A percentile compares a stretch with the other conserved stretches of the same genome.
phyloP scores from a whole-genome alignment of 1,139 yeast species.

The Suhomyces coccinellae region DNA sequence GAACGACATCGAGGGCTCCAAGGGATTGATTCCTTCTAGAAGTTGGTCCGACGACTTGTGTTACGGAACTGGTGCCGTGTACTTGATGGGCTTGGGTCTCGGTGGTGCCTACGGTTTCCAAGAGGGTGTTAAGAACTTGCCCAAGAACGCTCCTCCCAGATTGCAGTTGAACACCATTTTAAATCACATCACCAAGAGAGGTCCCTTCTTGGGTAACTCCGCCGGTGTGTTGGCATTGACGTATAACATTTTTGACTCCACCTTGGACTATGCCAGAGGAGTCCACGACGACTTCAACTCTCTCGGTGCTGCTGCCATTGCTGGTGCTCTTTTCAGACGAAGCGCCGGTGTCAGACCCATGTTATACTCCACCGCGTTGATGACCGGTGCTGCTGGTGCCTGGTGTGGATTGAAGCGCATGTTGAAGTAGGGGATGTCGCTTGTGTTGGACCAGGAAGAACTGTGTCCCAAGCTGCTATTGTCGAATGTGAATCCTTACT shows the following conservation, averaged over 20 bases:
- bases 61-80: slow-evolving; percentile 96
- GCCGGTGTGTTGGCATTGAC: slow-evolving; percentile 92
- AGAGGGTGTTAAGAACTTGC: slow-evolving; percentile 80
- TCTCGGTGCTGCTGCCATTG: slow-evolving; percentile 82
- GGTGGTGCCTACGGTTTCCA: slow-evolving; percentile 90
- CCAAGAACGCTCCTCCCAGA: slow-evolving; percentile 70
- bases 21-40: slow-evolving; percentile 89
- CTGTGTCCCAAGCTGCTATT: background rate
- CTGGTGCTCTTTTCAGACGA: slow-evolving; percentile 90
- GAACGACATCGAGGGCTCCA: slow-evolving; percentile 76
- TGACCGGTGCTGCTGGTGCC: slow-evolving; percentile 86
- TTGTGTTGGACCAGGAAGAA: background rate
- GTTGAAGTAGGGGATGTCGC: slow-evolving; percentile 16
- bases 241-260: slow-evolving; percentile 80
- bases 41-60: slow-evolving; percentile 97
- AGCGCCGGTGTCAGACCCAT: slow-evolving; percentile 84
- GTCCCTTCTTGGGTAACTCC: slow-evolving; percentile 91
- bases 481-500: slow-evolving; percentile 7
- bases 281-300: slow-evolving; percentile 86
- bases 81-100: slow-evolving; percentile 66
- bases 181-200: slow-evolving; percentile 91
- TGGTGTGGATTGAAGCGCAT: slow-evolving; percentile 85
- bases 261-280: slow-evolving; percentile 79
- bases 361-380: slow-evolving; percentile 81
- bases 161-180: slow-evolving; percentile 84